Evolutionary conservation across 345 rosid genomes (phyloP), one percentile per base, ranked within the genome.

Genomic region (Gossypium arboreum): DNA sequence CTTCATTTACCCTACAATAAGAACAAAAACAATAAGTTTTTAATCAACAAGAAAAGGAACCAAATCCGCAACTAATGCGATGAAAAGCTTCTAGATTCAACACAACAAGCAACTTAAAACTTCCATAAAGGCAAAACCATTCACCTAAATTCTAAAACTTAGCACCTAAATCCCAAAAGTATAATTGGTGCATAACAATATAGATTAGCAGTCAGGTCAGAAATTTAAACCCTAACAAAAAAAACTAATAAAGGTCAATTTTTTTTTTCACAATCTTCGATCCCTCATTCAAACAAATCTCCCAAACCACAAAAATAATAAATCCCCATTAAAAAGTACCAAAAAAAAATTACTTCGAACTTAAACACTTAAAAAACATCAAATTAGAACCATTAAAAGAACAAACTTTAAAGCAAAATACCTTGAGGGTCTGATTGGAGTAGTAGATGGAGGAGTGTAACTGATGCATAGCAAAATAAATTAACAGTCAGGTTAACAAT

Each of bases 1-100:
- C 69, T 75, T 64, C 76, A 71, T 76, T 83, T 67, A 39, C 70
- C 71, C 82, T 82, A 58, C 29, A 34, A 75, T 60, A 51, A 71
- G 71, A 60, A 56, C 41, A 80, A 66, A 65, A 52, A 12, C 25
- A 50, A 69, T 25, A 56, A 75, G 25, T 7, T 8, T 47, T 12
- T 13, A 2, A 15, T 3, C 17, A 48, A 41, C 47, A 60, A 4
- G 47, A 62, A 41, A 17, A 10, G 34, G 29, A 48, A 47, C 75
- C 43, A 11, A 52, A n/a, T 20, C 25, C 15, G 12, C 51, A 18
- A 78, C 11, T 47, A 43, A 78, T 4, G 20, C 54, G 39, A 43
- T 47, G 54, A 15, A 34, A 24, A 20, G 2, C 15, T 64, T 2
- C 34, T 63, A 16, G 20, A 63, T 63, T 34, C 47, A 15, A 9